Conservation (phyloP, 1,139 yeast species). For the Protomyces gravidus region DNA sequence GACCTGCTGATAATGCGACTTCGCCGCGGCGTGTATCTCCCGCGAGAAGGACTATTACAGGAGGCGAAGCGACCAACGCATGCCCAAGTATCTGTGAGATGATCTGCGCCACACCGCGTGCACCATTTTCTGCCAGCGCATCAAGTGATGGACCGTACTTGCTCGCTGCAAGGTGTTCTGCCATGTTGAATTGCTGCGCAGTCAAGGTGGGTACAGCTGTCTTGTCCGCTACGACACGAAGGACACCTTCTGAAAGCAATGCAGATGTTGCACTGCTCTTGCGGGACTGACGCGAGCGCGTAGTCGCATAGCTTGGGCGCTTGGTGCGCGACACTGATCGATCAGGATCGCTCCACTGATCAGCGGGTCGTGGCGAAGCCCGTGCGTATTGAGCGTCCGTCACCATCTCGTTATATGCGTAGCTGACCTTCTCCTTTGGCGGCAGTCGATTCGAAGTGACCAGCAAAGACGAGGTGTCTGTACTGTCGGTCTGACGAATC, state of each 20-base stretch:
- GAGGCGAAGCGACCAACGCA: not conserved
- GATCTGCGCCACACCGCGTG: not conserved
- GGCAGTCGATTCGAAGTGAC: not conserved
- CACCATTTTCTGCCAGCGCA: not conserved
- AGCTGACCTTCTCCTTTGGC: not conserved
- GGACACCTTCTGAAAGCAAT: not conserved
- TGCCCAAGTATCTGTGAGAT: not conserved
- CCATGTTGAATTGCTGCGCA: not conserved
- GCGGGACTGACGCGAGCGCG: not conserved
- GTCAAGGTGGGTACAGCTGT: not conserved
- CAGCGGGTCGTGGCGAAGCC: not conserved
- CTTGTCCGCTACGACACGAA: not conserved
- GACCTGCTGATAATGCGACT: constrained; percentile 5
- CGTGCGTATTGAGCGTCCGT: not conserved
- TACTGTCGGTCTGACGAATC: not conserved
- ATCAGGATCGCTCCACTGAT: not conserved
- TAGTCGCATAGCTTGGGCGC: not conserved
- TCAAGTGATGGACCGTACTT: not conserved
- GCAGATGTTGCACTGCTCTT: not conserved
- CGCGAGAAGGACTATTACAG: not conserved
- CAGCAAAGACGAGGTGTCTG: not conserved
- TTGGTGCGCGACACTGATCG: not conserved
- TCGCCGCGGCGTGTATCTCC: constrained; percentile 9
- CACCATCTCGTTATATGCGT: not conserved
- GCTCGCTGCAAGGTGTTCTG: not conserved